A percentile compares a stretch with the other conserved stretches of the same genome.
Conservation (phyloP, 2,329 filamentous ascomycete species). For the Bimuria novae-zelandiae region DNA sequence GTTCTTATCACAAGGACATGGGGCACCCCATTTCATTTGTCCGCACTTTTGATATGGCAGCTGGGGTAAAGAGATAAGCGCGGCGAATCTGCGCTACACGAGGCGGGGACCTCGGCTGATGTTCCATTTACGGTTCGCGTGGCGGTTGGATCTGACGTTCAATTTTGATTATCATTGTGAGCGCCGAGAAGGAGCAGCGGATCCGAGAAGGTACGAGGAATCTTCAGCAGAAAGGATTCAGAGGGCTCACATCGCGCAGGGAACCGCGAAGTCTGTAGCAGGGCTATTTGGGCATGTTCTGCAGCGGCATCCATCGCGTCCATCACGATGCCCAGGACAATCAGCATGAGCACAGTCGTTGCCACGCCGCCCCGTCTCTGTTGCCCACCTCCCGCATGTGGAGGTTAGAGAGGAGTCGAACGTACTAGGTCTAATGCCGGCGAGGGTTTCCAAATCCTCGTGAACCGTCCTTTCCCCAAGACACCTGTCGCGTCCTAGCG, state of each 20-base stretch:
- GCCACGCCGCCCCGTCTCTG: not conserved
- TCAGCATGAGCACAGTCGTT: slow-evolving; percentile 3
- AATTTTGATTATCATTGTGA: slow-evolving; percentile 32
- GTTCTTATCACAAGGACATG: slow-evolving; percentile 34
- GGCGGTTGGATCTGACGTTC: slow-evolving; percentile 22
- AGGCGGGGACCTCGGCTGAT: slow-evolving; percentile 38
- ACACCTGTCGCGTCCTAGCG: not conserved
- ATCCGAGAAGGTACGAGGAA: not conserved
- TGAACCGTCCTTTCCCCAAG: not conserved
- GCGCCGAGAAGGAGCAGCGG: slow-evolving; percentile 22
- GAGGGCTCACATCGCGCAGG: not conserved
- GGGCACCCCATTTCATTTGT: slow-evolving; percentile 16
- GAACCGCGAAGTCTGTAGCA: not conserved
- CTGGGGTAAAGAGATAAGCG: slow-evolving; percentile 38
- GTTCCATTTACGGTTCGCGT: slow-evolving; percentile 33
- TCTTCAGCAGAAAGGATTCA: not conserved
- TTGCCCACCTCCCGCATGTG: slow-evolving; percentile 11
- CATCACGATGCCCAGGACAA: not conserved
- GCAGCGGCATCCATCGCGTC: not conserved
- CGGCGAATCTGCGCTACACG: slow-evolving; percentile 35
- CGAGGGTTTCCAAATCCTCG: not conserved
- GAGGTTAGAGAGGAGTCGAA: slow-evolving; percentile 2
- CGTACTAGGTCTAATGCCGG: not conserved
- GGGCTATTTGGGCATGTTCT: not conserved
- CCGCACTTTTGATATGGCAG: slow-evolving; percentile 29